phyloP scores from a whole-genome alignment of 805 yeast species.

The Lipomyces spencermartinsiae region DNA sequence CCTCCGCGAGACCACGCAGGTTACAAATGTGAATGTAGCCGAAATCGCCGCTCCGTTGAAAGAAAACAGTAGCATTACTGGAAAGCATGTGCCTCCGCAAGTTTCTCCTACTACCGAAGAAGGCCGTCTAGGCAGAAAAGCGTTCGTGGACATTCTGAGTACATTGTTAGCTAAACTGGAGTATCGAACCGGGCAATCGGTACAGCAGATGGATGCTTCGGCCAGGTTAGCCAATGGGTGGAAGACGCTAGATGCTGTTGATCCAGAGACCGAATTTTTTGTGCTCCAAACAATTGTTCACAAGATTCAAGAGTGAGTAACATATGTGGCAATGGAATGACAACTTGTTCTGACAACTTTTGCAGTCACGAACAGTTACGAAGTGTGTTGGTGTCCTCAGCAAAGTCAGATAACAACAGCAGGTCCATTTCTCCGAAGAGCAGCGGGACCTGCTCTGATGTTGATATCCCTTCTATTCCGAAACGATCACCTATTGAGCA shows the following conservation, averaged over 20 bases:
- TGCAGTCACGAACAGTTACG: conserved; percentile 15
- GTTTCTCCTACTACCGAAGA: conserved; percentile 11
- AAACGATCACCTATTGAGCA: conserved; percentile 35
- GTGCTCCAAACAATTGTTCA: conserved; percentile 18
- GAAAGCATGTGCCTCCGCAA: conserved; percentile 20
- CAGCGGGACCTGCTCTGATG: neutral
- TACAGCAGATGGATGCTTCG: conserved; percentile 27
- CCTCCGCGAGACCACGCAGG: conserved; percentile 19
- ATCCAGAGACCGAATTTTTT: conserved; percentile 30
- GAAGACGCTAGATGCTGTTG: conserved; percentile 31
- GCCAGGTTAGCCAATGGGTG: conserved; percentile 27
- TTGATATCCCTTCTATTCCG: conserved; percentile 25
- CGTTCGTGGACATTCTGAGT: conserved; percentile 17
- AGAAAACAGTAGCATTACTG: conserved; percentile 3
- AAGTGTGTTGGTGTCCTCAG: no score
- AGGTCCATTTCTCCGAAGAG: neutral
- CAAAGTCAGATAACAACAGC: neutral
- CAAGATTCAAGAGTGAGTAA: conserved; percentile 17
- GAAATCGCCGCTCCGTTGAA: conserved; percentile 12
- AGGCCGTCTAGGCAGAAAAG: conserved; percentile 12
- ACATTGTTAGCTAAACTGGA: conserved; percentile 12
- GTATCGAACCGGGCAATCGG: conserved; percentile 2
- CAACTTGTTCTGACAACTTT: neutral
- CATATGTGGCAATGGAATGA: neutral
- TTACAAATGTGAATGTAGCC: neutral